Evolutionary conservation across 2,329 filamentous ascomycete species (phyloP).

Genomic region (Phyllosticta capitalensis): DNA sequence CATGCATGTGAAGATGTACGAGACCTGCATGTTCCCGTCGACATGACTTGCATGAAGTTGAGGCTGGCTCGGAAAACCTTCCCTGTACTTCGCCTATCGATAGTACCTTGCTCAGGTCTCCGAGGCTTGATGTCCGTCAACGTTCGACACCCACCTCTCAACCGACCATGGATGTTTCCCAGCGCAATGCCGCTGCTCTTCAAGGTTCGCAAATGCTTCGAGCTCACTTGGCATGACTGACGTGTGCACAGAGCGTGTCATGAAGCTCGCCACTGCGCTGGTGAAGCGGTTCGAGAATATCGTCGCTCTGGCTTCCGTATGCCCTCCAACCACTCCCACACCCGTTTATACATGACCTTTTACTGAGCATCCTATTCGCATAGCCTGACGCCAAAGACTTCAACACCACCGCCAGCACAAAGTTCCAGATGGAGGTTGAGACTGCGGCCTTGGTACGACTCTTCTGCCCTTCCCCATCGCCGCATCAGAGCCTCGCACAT

Average conservation of each 20-base stretch:
- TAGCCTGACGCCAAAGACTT: conserved; percentile 44
- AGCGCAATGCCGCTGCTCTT: conserved; percentile 33
- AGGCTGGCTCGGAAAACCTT: neutral
- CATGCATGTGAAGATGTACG: neutral
- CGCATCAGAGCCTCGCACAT: neutral
- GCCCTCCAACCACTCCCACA: neutral
- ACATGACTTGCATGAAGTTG: neutral
- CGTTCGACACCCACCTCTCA: neutral
- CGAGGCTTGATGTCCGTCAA: neutral
- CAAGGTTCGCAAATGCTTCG: conserved; percentile 19
- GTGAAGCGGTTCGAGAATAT: conserved; percentile 48
- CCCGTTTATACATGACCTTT: neutral
- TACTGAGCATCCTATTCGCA: neutral
- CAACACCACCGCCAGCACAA: conserved; percentile 46
- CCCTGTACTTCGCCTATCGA: neutral
- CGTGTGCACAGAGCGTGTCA: conserved; percentile 26
- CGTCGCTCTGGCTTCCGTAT: conserved; percentile 43
- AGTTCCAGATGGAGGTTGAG: conserved; percentile 50
- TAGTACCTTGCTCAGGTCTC: neutral
- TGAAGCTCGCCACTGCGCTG: conserved; percentile 30
- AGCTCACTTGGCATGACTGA: neutral
- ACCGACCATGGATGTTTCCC: conserved; percentile 30
- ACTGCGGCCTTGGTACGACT: conserved; percentile 48
- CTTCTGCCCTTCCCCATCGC: neutral
- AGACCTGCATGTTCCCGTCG: neutral